A percentile compares a stretch with the other conserved stretches of the same genome.
Evolutionary conservation across 2,329 filamentous ascomycete genomes (phyloP).

Genomic region (Claviceps monticola): DNA sequence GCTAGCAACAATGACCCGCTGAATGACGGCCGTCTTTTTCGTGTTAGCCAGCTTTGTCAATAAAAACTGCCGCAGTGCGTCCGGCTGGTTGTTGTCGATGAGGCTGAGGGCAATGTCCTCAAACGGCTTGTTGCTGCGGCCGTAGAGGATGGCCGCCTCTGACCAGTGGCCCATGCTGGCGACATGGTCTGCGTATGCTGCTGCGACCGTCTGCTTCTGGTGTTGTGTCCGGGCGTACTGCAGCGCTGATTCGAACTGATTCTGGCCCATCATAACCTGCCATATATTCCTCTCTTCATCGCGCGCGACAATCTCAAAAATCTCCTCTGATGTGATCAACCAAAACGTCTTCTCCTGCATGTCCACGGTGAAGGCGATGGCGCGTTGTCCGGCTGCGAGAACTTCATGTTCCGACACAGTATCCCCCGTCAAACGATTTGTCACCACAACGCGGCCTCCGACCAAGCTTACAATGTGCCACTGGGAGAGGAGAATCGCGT

Average conservation of each 20-base stretch:
- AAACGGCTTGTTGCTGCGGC: conserved; percentile 91
- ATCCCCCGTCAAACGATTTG: conserved; percentile 75
- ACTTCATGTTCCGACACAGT: conserved; percentile 82
- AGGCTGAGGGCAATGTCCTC: conserved; percentile 88
- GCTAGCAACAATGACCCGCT: conserved; percentile 84
- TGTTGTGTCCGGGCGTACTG: conserved; percentile 66
- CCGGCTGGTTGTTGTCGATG: conserved; percentile 79
- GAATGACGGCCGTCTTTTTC: conserved; percentile 79
- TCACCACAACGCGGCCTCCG: conserved; percentile 68
- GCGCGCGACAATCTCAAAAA: conserved; percentile 82
- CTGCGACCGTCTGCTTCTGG: conserved; percentile 84
- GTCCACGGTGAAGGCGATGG: conserved; percentile 77
- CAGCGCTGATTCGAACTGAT: conserved; percentile 79
- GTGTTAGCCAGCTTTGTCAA: conserved; percentile 68
- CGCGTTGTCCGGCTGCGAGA: conserved; percentile 62
- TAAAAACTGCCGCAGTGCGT: conserved; percentile 82
- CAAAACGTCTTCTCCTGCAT: conserved; percentile 94
- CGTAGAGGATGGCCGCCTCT: conserved; percentile 82
- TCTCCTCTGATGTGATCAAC: conserved; percentile 83
- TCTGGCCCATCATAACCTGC: conserved; percentile 78
- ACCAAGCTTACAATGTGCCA: conserved; percentile 84
- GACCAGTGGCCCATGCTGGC: conserved; percentile 67
- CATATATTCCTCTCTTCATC: conserved; percentile 89
- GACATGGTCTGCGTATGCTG: conserved; percentile 80
- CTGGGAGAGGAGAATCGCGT: conserved; percentile 73